Base-by-base conservation (phyloP, 2,329 filamentous ascomycete genomes). In the Neofusicoccum ribis region DNA sequence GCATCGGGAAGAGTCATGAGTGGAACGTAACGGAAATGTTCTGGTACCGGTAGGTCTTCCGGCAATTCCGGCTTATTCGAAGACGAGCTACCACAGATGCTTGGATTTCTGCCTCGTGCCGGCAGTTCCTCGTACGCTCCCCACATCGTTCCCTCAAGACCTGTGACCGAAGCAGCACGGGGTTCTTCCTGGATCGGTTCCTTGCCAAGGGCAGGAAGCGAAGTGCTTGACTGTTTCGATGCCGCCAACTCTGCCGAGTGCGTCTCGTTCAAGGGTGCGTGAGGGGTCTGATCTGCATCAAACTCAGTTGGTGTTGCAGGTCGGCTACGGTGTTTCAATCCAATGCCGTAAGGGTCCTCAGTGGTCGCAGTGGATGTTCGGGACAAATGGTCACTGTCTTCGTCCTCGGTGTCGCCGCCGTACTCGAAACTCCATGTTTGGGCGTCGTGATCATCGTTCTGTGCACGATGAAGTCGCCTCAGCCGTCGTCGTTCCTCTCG, bases 21-120 rank as follows among this genome's bases (percentile, higher is more conserved):
- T 15, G 95, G 95, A 15, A 98, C 94, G 73, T 95, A 97, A 41
- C 91, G 92, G 76, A 92, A 92, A 75, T 98, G 93, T 70, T 97
- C 92, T 41, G 92, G 90, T 66, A 92, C 88, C 67, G 91, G 88
- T 12, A 82, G 86, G 72, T 89, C 87, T 43, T 89, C 77, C 0
- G 86, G 88, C 3, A 87, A 72, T 36, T 67, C 68, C 37, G 64
- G 65, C 37, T 68, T 68, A 20, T 78, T 77, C 84, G 59, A 90
- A 87, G 71, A 90, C 72, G 88, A 87, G 67, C 91, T 95, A 62
- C 91, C 92, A 3, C 91, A 88, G 78, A 93, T 86, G 74, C 93
- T 97, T 39, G 92, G 90, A 3, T 91, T 91, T 59, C 92, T 86
- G 49, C 87, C 87, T 47, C 89, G 86, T 60, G 85, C 79, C 23